Evolutionary conservation across 2,329 filamentous ascomycete species (phyloP).

Genomic region (Penicillium glabrum): DNA sequence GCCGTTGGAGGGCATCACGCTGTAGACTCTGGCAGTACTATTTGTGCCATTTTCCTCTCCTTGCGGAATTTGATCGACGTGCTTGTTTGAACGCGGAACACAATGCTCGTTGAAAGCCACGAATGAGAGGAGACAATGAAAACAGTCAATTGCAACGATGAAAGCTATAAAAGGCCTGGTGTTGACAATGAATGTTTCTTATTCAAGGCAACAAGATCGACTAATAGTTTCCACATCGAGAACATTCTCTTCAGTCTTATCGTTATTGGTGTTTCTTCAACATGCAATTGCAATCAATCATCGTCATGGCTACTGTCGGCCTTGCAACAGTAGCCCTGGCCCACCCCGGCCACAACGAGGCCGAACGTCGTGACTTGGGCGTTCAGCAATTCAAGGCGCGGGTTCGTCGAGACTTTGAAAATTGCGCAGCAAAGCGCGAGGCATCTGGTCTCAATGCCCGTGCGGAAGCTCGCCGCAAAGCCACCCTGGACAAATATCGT

Average conservation of each 20-base stretch:
- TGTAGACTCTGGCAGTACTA: neutral
- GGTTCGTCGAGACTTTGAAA: conserved; percentile 1
- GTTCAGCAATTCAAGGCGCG: neutral
- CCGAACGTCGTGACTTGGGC: neutral
- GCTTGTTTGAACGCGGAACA: neutral
- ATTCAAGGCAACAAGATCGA: neutral
- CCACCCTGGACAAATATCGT: conserved; percentile 1
- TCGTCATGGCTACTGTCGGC: neutral
- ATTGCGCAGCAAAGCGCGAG: conserved; percentile 2
- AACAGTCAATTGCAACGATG: neutral
- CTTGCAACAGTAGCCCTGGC: neutral
- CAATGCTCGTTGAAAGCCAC: neutral
- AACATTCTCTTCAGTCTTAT: neutral
- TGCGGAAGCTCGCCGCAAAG: conserved; percentile 5
- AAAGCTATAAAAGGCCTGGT: neutral
- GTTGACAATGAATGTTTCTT: neutral
- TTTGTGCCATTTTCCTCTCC: neutral
- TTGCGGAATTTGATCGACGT: neutral
- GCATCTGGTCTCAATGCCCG: conserved; percentile 2
- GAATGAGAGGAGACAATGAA: neutral
- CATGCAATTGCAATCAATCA: neutral
- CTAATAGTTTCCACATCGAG: neutral
- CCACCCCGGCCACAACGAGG: conserved; percentile 6
- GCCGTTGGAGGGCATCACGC: neutral
- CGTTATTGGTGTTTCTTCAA: neutral